Evolutionary conservation across 257 asterid species (phyloP).

Genomic region (Lithospermum erythrorhizon): DNA sequence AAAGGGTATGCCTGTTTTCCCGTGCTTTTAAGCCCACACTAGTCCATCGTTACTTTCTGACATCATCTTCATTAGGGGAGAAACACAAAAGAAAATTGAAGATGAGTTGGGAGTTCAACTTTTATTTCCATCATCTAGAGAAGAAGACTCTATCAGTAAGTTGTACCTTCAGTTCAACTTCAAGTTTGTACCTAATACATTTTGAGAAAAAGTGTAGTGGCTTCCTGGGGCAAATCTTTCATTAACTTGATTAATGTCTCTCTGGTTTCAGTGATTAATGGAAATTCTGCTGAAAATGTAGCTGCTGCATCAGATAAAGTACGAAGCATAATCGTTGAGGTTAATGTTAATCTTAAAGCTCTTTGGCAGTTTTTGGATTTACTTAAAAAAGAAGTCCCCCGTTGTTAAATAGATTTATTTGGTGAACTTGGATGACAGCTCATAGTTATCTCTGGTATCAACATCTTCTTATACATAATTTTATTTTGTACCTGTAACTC

Average conservation of each 20-base stretch:
- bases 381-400: neutral
- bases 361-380: neutral
- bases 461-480: too few relatives aligned
- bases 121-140: constrained; percentile 46
- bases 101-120: constrained; percentile 48
- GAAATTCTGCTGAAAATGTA: constrained; percentile 64
- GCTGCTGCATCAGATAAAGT: constrained; percentile 55
- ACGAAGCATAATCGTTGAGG: constrained; percentile 57
- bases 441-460: neutral
- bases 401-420: neutral
- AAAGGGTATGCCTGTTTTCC: constrained; percentile 42
- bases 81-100: constrained; percentile 50
- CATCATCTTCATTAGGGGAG: constrained; percentile 40
- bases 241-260: neutral
- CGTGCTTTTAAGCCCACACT: neutral
- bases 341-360: constrained; percentile 12
- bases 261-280: constrained; percentile 59
- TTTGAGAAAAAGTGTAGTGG: neutral
- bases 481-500: too few relatives aligned
- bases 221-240: neutral
- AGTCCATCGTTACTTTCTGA: constrained; percentile 1
- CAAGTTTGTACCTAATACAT: neutral
- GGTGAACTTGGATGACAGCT: neutral
- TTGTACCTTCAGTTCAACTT: constrained; percentile 2
- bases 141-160: constrained; percentile 66